phyloP scores from a whole-genome alignment of 352 stramenopile genomes.

The Lagenidium sp. region DNA sequence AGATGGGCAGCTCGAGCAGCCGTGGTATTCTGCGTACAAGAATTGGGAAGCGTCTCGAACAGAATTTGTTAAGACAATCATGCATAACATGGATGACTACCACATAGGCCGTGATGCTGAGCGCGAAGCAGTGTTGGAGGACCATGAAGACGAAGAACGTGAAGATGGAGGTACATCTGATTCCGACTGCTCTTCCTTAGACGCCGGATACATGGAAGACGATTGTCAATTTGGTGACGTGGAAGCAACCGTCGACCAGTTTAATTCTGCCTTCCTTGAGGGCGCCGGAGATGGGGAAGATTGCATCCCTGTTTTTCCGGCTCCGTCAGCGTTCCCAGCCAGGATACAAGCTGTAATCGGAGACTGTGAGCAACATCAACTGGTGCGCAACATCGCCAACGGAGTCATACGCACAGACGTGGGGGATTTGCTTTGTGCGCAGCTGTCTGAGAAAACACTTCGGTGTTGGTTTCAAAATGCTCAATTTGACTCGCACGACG shows the following conservation, averaged over 20 bases:
- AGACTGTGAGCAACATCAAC: not conserved
- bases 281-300: not conserved
- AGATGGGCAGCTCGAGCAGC: not conserved
- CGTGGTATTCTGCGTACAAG: conserved; percentile 2
- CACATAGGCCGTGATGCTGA: not conserved
- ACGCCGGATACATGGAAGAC: not conserved
- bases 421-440: too few relatives aligned
- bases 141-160: too few relatives aligned
- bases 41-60: not conserved
- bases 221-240: too few relatives aligned
- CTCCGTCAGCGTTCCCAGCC: not conserved
- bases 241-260: too few relatives aligned
- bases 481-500: too few relatives aligned
- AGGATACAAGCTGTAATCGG: not conserved
- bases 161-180: too few relatives aligned
- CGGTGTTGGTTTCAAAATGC: too few relatives aligned
- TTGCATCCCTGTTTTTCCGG: not conserved
- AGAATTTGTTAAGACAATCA: conserved; percentile 3
- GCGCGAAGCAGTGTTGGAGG: not conserved
- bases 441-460: too few relatives aligned
- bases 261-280: too few relatives aligned
- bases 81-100: conserved; percentile 8
- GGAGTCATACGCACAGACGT: too few relatives aligned
- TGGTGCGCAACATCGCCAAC: too few relatives aligned
- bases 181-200: not conserved